Base-by-base conservation (phyloP, 2,329 filamentous ascomycete species). In the Colletotrichum melonis region DNA sequence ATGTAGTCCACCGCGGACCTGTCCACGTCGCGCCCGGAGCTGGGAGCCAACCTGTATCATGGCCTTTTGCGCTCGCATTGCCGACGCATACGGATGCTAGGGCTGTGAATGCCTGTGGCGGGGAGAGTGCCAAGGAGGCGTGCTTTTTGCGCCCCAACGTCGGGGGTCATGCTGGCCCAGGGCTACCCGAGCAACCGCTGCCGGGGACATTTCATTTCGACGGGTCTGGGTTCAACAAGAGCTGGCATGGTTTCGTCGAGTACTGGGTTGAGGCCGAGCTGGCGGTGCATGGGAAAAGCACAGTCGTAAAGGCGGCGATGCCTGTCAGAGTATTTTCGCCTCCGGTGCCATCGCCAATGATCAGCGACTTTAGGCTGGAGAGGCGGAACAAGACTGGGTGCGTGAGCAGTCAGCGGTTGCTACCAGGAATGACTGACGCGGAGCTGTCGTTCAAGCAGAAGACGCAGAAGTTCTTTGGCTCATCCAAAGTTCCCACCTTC, bases 381-480 rank as follows among this genome's bases (percentile, higher is more conserved):
- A 59, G 35, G 5, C 58, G 42, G 16, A n/a, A 35, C 0, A 54
- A 58, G 12, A n/a, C 5, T 6, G 62, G 67, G 0, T 11, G 5
- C 0, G 35, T 79, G 8, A 67, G 63, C 1, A 79, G 76, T 1
- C 76, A 80, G 11, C 79, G 78, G 4, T 75, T 85, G 0, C 30
- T 81, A 0, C 81, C 83, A 0, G 81, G 79, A 0, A 79, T 79
- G 76, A 77, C 79, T 24, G 32, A 78, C 4, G 77, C 63, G 0
- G 76, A 80, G 3, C 64, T 84, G 19, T 77, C 78, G 0, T 76
- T 84, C 32, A 79, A 76, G 12, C 80, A 83, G 59, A 83, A 78
- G 66, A 77, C 78, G 1, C 79, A 79, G 9, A 78, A 79, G 42
- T 62, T 83, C 2, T 80, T 85, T 5, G 73, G 74, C 2, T 79